These are phyloP conservation scores for Glutinoglossum americanum DNA, from an alignment of 495 filamentous ascomycete genomes.

Conservation along the genomic window DNA sequence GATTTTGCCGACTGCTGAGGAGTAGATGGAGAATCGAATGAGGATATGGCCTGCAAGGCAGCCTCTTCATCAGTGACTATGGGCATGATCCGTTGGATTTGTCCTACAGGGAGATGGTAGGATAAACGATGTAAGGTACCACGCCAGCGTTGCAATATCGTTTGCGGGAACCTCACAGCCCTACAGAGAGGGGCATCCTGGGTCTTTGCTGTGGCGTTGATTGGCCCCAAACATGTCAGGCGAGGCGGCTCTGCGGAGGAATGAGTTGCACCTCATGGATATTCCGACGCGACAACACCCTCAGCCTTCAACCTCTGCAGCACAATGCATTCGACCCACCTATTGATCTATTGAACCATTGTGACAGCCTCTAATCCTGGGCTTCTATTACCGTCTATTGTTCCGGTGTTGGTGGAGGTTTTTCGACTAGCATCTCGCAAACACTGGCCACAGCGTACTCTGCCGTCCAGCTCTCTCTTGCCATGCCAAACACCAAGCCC, in stretches of 20 bases:
- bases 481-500: not conserved
- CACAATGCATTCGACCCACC: no score
- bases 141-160: not conserved
- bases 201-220: not conserved
- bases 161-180: not conserved
- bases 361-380: not conserved
- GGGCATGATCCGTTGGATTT: not conserved
- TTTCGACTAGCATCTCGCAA: not conserved
- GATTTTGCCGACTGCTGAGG: conserved; percentile 10
- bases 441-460: not conserved
- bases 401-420: not conserved
- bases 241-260: not conserved
- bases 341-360: no score
- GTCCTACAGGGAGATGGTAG: not conserved
- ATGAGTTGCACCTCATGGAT: not conserved
- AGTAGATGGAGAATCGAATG: conserved; percentile 10
- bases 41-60: conserved; percentile 14
- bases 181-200: not conserved
- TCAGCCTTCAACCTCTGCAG: no score
- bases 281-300: not conserved
- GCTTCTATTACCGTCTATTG: not conserved
- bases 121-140: not conserved
- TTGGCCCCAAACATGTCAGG: not conserved
- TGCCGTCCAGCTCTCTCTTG: not conserved
- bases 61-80: conserved; percentile 17